Percentiles rank a stretch among this genome's conserved stretches.
These are phyloP conservation scores for Neonectria hederae DNA, from an alignment of 2,329 filamentous ascomycete species.

Conservation along the genomic window DNA sequence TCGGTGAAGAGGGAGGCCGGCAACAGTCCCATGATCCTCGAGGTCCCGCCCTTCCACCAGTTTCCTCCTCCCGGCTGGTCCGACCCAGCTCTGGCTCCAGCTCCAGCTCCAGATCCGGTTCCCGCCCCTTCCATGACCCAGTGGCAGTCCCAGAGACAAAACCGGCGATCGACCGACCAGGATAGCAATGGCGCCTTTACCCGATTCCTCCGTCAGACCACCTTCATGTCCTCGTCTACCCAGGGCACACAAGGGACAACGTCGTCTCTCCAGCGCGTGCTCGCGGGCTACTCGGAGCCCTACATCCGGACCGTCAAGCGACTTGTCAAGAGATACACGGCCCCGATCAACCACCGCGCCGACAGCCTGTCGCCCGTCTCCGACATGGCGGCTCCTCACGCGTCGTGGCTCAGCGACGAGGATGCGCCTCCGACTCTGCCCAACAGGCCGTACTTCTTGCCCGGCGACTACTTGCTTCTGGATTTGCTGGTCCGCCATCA, in stretches of 20 bases:
- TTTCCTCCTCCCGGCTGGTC: slow-evolving; percentile 17
- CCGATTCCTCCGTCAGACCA: slow-evolving; percentile 46
- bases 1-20: slow-evolving; percentile 23
- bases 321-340: slow-evolving; percentile 52
- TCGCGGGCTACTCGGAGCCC: slow-evolving; percentile 45
- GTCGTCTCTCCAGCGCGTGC: slow-evolving; percentile 46
- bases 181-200: slow-evolving; percentile 35
- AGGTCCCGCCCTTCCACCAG: slow-evolving; percentile 37
- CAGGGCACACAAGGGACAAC: slow-evolving; percentile 51
- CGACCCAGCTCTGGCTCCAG: slow-evolving; percentile 3
- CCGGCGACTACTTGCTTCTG: slow-evolving; percentile 60
- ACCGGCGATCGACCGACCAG: slow-evolving; percentile 1
- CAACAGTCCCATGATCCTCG: slow-evolving; percentile 22
- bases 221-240: slow-evolving; percentile 52
- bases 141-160: background rate
- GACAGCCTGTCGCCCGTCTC: slow-evolving; percentile 39
- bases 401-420: slow-evolving; percentile 44
- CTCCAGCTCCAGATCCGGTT: background rate
- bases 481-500: slow-evolving; percentile 29
- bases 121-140: background rate
- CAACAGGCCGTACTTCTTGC: slow-evolving; percentile 48
- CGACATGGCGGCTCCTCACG: slow-evolving; percentile 26
- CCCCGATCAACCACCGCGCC: slow-evolving; percentile 37
- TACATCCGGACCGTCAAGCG: slow-evolving; percentile 51
- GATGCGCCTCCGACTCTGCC: slow-evolving; percentile 37